Evolutionary conservation across 1,284 basidiomycete species (phyloP).

Genomic region (Puccinia horiana): DNA sequence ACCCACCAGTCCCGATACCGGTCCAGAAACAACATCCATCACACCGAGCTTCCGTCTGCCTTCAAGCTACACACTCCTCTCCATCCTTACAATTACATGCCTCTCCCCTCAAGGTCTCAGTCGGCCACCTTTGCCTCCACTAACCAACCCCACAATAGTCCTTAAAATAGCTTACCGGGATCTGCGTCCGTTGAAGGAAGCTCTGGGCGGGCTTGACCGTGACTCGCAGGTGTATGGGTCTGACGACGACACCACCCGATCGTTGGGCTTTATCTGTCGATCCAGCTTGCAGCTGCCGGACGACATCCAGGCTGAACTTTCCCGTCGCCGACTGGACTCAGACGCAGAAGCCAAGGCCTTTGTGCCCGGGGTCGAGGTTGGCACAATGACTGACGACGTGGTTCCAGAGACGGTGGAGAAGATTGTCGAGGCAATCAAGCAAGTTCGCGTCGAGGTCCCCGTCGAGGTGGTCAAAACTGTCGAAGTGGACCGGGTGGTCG

Average conservation of each 20-base stretch:
- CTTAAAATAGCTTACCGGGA: too few species aligned
- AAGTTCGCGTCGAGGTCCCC: constrained; percentile 51
- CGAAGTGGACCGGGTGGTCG: constrained; percentile 50
- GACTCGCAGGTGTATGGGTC: background rate
- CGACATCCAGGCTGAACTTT: constrained; percentile 25
- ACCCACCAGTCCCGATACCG: too few species aligned
- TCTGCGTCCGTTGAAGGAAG: constrained; percentile 42
- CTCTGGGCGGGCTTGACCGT: background rate
- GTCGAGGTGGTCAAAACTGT: constrained; percentile 54
- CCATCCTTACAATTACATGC: too few species aligned
- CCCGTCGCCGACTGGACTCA: background rate
- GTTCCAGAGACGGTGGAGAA: constrained; percentile 24
- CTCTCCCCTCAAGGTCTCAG: too few species aligned
- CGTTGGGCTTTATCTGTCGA: background rate
- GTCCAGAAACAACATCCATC: too few species aligned
- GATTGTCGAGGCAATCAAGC: constrained; percentile 52
- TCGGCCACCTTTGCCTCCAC: too few species aligned
- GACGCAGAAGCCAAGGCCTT: background rate
- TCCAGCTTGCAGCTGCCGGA: background rate
- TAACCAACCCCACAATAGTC: too few species aligned
- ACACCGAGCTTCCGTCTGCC: too few species aligned
- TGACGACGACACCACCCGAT: constrained; percentile 12
- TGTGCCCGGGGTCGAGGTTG: background rate
- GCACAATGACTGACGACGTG: constrained; percentile 18
- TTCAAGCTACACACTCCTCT: too few species aligned